These are phyloP conservation scores for Tinospora cordifolia DNA, from an alignment of 164 flowering plant species.

Conservation along the genomic window DNA sequence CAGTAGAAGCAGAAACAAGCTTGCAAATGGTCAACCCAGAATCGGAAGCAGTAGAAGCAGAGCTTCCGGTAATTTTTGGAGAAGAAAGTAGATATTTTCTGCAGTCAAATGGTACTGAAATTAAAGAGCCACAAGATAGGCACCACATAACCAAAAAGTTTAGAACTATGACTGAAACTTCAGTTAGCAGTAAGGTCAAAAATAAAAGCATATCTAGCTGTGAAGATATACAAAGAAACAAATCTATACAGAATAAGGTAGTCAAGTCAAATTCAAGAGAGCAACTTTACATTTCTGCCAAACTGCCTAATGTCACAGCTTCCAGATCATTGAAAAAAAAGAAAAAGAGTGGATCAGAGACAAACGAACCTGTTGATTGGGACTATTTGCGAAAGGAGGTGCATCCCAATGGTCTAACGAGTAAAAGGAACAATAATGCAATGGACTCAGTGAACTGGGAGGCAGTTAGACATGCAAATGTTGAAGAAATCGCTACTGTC, in stretches of 20 bases:
- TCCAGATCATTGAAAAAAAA: conserved; percentile 22
- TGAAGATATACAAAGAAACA: background rate
- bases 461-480: conserved; percentile 55
- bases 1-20: conserved; percentile 20
- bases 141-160: conserved; percentile 13
- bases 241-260: conserved; percentile 11
- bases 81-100: conserved; percentile 23
- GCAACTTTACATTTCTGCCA: conserved; percentile 17
- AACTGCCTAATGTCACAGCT: conserved; percentile 10
- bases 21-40: conserved; percentile 2
- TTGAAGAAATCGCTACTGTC: conserved; percentile 40
- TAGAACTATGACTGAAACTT: conserved; percentile 22
- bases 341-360: conserved; percentile 29
- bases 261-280: conserved; percentile 3
- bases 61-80: conserved; percentile 15
- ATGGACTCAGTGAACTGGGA: conserved; percentile 73
- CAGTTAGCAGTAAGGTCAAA: conserved; percentile 11
- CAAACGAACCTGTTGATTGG: conserved; percentile 53
- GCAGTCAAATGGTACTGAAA: conserved; percentile 14
- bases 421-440: conserved; percentile 30
- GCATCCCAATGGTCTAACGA: conserved; percentile 19
- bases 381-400: conserved; percentile 53
- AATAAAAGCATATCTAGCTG: no score
- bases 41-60: conserved; percentile 16
- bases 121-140: conserved; percentile 14